Conservation (phyloP, 176 grass and related monocot species). For the Oropetium thomaeum region DNA sequence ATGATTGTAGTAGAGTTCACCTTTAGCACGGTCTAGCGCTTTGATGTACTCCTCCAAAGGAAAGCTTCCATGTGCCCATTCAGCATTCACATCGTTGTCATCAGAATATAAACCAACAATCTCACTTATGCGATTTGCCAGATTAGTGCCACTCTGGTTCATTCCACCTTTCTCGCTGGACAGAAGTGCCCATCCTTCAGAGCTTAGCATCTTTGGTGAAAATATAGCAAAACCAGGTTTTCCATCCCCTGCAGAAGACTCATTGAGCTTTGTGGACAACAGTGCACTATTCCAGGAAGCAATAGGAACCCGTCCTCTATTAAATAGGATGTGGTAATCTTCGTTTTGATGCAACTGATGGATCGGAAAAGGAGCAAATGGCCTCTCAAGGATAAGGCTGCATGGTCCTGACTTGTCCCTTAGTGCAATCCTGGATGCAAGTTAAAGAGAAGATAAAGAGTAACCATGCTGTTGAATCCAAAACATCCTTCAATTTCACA, state of each 20-base stretch:
- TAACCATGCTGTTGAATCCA: background rate
- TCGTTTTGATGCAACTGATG: slow-evolving; percentile 75
- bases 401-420: slow-evolving; percentile 52
- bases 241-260: slow-evolving; percentile 32
- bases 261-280: slow-evolving; percentile 37
- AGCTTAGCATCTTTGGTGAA: slow-evolving; percentile 66
- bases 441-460: slow-evolving; percentile 9
- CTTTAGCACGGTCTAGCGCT: slow-evolving; percentile 89
- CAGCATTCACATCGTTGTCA: slow-evolving; percentile 52
- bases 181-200: slow-evolving; percentile 61
- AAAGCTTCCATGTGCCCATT: slow-evolving; percentile 93
- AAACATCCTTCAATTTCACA: background rate
- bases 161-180: slow-evolving; percentile 46
- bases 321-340: slow-evolving; percentile 74
- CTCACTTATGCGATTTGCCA: slow-evolving; percentile 50
- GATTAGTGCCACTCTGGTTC: slow-evolving; percentile 32
- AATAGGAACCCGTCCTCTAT: slow-evolving; percentile 69
- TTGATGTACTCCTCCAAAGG: slow-evolving; percentile 96
- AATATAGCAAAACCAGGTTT: slow-evolving; percentile 80
- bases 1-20: slow-evolving; percentile 96
- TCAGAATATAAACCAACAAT: slow-evolving; percentile 71
- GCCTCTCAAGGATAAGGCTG: slow-evolving; percentile 92
- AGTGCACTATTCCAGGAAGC: slow-evolving; percentile 64
- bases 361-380: slow-evolving; percentile 85
- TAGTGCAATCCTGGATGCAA: slow-evolving; percentile 52